phyloP scores from a whole-genome alignment of 2,329 filamentous ascomycete genomes.

The Sporothrix phasma region DNA sequence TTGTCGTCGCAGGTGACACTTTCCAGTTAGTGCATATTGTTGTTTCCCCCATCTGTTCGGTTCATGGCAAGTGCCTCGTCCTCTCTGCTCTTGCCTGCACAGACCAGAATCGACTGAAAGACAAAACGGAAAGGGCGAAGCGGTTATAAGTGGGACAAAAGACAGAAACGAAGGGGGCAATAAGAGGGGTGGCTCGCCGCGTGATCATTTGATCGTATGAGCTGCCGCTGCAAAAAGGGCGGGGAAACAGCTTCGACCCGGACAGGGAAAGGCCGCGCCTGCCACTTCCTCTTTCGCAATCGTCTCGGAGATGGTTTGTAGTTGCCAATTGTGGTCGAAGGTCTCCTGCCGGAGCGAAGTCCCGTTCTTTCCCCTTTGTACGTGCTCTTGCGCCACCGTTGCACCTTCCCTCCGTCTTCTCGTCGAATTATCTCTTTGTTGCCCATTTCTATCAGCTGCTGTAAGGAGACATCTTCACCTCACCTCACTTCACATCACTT shows the following conservation, averaged over 20 bases:
- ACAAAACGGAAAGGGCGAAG: not conserved
- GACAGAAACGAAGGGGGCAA: not conserved
- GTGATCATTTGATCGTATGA: not conserved
- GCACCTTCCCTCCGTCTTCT: not conserved
- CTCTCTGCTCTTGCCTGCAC: not conserved
- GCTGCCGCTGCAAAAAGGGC: not conserved
- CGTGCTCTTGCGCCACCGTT: not conserved
- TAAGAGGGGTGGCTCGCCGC: not conserved
- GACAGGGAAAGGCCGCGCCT: not conserved
- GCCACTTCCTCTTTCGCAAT: not conserved
- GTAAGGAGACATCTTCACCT: not conserved
- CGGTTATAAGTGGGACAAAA: too few species aligned
- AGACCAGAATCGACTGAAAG: not conserved
- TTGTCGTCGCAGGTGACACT: slow-evolving; percentile 2
- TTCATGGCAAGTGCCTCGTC: not conserved
- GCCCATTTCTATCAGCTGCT: not conserved
- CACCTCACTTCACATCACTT: not conserved
- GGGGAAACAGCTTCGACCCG: not conserved
- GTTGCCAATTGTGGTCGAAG: not conserved
- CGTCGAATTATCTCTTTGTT: not conserved
- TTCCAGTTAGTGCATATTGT: not conserved
- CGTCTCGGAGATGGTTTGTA: not conserved
- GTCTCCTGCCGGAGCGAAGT: not conserved
- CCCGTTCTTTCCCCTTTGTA: not conserved
- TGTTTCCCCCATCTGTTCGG: not conserved